phyloP scores from a whole-genome alignment of 2,329 filamentous ascomycete species.

The Akanthomyces lecanii region DNA sequence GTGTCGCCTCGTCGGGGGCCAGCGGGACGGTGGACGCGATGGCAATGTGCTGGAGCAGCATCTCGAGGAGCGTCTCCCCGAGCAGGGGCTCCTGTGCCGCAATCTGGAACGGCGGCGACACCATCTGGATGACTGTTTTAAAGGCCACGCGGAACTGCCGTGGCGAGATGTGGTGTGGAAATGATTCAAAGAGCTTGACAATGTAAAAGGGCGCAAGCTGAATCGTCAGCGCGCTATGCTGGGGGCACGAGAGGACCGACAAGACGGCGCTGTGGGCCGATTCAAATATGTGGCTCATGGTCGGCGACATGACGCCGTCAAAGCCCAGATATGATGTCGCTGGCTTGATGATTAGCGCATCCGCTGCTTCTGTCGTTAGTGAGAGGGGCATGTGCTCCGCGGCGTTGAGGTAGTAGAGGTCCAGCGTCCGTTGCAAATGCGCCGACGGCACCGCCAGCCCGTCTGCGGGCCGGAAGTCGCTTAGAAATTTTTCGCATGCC shows the following conservation, averaged over 20 bases:
- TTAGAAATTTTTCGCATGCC: conserved; percentile 63
- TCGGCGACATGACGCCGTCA: conserved; percentile 39
- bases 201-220: conserved; percentile 78
- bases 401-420: conserved; percentile 83
- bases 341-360: conserved; percentile 68
- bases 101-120: conserved; percentile 73
- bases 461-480: conserved; percentile 48
- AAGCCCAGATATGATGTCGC: conserved; percentile 67
- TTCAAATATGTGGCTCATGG: conserved; percentile 67
- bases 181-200: conserved; percentile 72
- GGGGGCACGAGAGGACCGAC: conserved; percentile 73
- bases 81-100: conserved; percentile 69
- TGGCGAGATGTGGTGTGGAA: conserved; percentile 71
- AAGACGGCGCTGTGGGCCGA: conserved; percentile 80
- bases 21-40: conserved; percentile 44
- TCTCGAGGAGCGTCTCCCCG: conserved; percentile 76
- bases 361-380: conserved; percentile 62
- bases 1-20: conserved; percentile 36
- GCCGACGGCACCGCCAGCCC: conserved; percentile 28
- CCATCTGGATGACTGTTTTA: conserved; percentile 76
- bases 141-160: conserved; percentile 88
- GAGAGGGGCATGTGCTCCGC: conserved; percentile 77
- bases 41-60: conserved; percentile 60
- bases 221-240: conserved; percentile 66
- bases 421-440: conserved; percentile 63